Base-by-base conservation (phyloP, 1,284 basidiomycete species). In the Leccinum pachyderme region DNA sequence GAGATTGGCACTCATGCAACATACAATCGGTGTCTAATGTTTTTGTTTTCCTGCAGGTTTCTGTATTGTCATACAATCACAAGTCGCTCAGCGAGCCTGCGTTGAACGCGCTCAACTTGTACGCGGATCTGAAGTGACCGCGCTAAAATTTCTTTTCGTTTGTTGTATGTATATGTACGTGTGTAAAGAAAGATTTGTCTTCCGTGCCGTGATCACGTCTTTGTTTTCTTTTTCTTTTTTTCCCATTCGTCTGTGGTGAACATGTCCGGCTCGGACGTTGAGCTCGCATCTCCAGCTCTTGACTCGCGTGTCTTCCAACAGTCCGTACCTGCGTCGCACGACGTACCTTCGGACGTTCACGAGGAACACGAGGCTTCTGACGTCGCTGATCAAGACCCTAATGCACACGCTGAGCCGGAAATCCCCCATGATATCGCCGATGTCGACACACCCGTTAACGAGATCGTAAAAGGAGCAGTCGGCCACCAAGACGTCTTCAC, bases 61-160 rank as follows among this genome's bases (percentile, higher is more conserved):
- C 84, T 7, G 78, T 90, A 47, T 74, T 91, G 15, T 78, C 83
- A 28, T 93, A 92, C 71, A 90, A 90, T 61, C 91, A 93, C 72
- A 75, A 78, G 61, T 83, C 77, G 48, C 76, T 93, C n/a, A 77
- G 78, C n/a, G 91, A 93, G 69, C 88, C 90, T 5, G 81, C 83
- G 11, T 69, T 93, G 60, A 82, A 86, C 58, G 88, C 81, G 3
- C 73, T 93, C 62, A 93, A 93, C 67, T 61, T 92, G 63, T 83
- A 84, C 63, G 82, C 86, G 18, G 70, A 73, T 45, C 61, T 78
- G 52, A 61, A 67, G 52, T 79, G 66, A 56, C 28, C 27, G 7
- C 7, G 8, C 33, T 57, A 53, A 15, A 11, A 6, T 39, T 12
- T 39, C 22, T 39, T 39, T n/a, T 39, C 37, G 18, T 39, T n/a